phyloP scores from a whole-genome alignment of 2,329 filamentous ascomycete genomes.

The Tricladium varicosporioides region DNA sequence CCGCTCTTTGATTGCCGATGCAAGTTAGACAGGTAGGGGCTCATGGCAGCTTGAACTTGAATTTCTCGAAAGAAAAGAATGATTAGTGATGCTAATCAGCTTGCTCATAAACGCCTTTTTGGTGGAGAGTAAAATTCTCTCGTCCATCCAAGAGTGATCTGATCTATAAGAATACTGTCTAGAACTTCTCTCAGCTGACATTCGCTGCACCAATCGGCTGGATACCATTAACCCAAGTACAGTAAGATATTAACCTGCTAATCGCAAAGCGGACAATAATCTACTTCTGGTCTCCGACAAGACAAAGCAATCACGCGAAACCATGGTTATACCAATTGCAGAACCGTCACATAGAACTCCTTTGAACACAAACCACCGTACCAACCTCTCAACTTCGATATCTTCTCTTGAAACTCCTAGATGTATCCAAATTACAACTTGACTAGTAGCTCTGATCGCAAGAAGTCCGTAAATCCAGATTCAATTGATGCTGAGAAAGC shows the following conservation, averaged over 20 bases:
- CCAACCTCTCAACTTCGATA: too few species aligned
- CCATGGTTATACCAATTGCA: too few species aligned
- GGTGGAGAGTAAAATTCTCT: neutral
- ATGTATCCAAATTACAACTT: neutral
- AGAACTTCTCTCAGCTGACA: neutral
- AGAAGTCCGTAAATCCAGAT: constrained; percentile 51
- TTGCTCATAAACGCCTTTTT: neutral
- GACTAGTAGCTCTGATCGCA: constrained; percentile 39
- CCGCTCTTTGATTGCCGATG: neutral
- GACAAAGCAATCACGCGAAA: too few species aligned
- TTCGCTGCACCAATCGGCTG: neutral
- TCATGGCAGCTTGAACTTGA: too few species aligned
- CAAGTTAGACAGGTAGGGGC: neutral
- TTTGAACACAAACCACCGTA: too few species aligned
- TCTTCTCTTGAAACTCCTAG: neutral
- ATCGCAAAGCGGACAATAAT: neutral
- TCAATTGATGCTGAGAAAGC: constrained; percentile 60
- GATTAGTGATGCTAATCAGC: neutral
- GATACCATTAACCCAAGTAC: neutral
- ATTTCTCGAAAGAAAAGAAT: too few species aligned
- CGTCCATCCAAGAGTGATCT: neutral
- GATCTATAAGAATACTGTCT: neutral
- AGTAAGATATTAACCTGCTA: neutral
- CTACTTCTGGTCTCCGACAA: too few species aligned
- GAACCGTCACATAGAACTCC: too few species aligned